A percentile compares a stretch with the other conserved stretches of the same genome.
Conservation (phyloP, 139 green algal species). For the Chlorella sorokiniana region DNA sequence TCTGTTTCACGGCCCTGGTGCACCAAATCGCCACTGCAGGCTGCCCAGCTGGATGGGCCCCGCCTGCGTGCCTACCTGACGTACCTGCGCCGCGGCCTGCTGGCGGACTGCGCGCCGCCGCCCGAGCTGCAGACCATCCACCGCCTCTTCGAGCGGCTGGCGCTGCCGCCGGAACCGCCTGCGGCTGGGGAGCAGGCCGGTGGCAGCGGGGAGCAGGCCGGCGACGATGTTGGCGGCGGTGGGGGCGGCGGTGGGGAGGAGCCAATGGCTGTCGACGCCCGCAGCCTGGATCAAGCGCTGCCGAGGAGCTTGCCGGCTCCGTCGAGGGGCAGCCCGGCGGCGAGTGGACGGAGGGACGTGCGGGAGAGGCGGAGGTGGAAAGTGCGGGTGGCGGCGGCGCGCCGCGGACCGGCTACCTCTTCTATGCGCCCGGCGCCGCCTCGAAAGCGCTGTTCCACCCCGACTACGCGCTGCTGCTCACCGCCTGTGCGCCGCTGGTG, state of each 20-base stretch:
- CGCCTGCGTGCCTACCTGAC: conserved; percentile 3
- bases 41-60: conserved; percentile 3
- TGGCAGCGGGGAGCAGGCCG: not conserved
- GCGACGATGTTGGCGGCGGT: not conserved
- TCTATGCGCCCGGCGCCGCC: not conserved
- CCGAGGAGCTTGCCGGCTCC: too few relatives aligned
- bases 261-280: too few relatives aligned
- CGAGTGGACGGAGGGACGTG: too few relatives aligned
- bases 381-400: not conserved
- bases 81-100: conserved; percentile 15
- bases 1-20: not conserved
- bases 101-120: conserved; percentile 15
- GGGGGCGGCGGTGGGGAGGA: too few relatives aligned
- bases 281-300: too few relatives aligned
- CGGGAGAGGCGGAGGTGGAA: too few relatives aligned
- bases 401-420: not conserved
- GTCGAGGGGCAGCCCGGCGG: too few relatives aligned
- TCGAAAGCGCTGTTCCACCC: conserved; percentile 8
- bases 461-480: conserved; percentile 21
- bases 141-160: conserved; percentile 4
- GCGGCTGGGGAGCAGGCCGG: too few relatives aligned
- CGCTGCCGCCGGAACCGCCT: not conserved
- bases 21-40: not conserved
- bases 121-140: conserved; percentile 2
- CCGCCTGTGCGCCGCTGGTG: conserved; percentile 1